phyloP scores from a whole-genome alignment of 2,329 filamentous ascomycete genomes.

The Fusarium proliferatum region DNA sequence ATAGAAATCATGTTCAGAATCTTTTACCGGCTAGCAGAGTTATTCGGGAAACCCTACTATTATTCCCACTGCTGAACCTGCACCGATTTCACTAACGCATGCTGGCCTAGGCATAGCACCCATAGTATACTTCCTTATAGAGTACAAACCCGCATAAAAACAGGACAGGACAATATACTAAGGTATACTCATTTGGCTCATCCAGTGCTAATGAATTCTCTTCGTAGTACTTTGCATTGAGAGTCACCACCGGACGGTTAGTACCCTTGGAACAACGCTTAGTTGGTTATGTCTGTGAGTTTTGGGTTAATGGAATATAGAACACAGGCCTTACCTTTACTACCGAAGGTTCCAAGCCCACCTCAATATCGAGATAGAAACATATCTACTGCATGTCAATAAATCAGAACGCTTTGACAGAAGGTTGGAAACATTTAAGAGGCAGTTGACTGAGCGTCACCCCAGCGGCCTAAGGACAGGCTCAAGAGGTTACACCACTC shows the following conservation, averaged over 20 bases:
- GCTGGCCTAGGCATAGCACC: background rate
- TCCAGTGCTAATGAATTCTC: background rate
- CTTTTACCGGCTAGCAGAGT: too few species aligned
- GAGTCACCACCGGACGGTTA: background rate
- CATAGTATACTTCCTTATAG: background rate
- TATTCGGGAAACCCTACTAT: too few species aligned
- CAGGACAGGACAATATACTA: background rate
- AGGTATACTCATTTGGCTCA: too few species aligned
- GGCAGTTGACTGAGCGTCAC: slow-evolving; percentile 3
- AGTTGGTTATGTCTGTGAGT: too few species aligned
- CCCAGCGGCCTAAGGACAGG: background rate
- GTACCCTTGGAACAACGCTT: background rate
- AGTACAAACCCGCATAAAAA: background rate
- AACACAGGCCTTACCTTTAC: background rate
- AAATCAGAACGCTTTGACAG: background rate
- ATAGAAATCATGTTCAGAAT: background rate
- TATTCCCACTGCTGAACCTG: background rate
- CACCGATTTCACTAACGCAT: background rate
- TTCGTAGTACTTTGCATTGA: background rate
- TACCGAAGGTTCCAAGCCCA: background rate
- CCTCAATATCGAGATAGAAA: too few species aligned
- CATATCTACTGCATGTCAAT: background rate
- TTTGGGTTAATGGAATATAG: background rate
- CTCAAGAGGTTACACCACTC: background rate
- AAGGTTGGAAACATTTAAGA: background rate